Percentiles rank a stretch among this genome's conserved stretches.
Conservation (phyloP, 2,329 filamentous ascomycete species). For the Fusarium veterinarium region DNA sequence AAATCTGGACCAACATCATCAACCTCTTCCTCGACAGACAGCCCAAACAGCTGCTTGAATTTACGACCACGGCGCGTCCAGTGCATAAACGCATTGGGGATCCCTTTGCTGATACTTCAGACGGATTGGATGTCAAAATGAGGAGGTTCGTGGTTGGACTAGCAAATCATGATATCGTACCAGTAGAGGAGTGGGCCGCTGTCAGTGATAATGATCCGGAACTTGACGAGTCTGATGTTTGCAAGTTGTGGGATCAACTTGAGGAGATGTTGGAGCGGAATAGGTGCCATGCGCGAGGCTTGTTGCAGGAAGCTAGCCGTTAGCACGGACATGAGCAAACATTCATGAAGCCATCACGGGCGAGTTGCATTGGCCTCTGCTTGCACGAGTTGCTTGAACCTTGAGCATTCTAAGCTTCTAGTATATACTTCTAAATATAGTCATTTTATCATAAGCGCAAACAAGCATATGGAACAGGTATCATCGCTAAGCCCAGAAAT, state of each 20-base stretch:
- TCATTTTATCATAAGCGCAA: background rate
- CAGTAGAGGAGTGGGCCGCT: background rate
- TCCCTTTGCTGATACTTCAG: accelerated
- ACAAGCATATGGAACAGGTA: conserved; percentile 6
- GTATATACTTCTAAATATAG: background rate
- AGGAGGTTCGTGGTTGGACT: conserved; percentile 7
- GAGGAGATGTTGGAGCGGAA: background rate
- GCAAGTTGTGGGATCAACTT: background rate
- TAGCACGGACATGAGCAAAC: background rate
- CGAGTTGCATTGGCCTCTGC: background rate
- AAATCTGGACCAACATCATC: background rate
- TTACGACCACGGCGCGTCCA: background rate
- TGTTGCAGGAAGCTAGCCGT: background rate
- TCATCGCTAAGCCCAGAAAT: background rate
- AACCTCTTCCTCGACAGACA: background rate
- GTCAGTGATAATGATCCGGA: background rate
- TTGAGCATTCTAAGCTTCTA: background rate
- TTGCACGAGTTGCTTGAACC: no score
- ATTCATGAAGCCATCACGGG: background rate
- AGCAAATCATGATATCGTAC: background rate
- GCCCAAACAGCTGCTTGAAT: background rate
- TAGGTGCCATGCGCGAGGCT: background rate
- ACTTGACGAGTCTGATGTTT: conserved; percentile 6
- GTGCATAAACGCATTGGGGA: background rate
- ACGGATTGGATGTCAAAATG: background rate